Evolutionary conservation across 306 rosid genomes (phyloP).

Genomic region (Casuarina glauca): DNA sequence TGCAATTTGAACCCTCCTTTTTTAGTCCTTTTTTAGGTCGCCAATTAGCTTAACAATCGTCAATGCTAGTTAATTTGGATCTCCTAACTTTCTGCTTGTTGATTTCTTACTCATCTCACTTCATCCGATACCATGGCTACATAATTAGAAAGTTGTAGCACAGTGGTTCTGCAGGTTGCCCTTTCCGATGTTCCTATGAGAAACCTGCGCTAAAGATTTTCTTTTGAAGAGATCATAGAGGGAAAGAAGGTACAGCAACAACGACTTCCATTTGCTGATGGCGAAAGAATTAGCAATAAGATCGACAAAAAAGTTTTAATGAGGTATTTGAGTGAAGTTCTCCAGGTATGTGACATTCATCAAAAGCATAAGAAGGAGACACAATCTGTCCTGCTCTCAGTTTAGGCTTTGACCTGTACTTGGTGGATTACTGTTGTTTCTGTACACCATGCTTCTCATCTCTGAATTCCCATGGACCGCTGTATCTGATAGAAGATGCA

Average conservation of each 20-base stretch:
- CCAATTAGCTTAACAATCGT: background rate
- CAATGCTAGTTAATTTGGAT: background rate
- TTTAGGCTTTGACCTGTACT: background rate
- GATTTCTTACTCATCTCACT: background rate
- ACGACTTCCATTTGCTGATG: background rate
- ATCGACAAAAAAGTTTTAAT: background rate
- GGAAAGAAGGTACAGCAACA: conserved; percentile 3
- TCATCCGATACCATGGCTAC: background rate
- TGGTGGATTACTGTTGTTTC: background rate
- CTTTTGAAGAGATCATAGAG: background rate
- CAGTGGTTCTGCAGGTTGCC: background rate
- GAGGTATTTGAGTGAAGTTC: background rate
- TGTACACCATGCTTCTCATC: too few relatives aligned
- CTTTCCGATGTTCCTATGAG: background rate
- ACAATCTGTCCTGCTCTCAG: background rate
- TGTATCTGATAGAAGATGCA: too few relatives aligned
- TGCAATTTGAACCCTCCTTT: too few relatives aligned
- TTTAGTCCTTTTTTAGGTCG: too few relatives aligned
- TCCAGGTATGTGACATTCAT: background rate
- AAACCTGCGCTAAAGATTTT: background rate
- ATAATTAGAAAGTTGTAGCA: background rate
- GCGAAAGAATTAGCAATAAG: background rate
- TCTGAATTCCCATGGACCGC: too few relatives aligned
- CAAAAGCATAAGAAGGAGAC: background rate
- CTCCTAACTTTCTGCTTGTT: background rate